Base-by-base conservation (phyloP, 169 alveolate species). In the Plasmodium malariae region DNA sequence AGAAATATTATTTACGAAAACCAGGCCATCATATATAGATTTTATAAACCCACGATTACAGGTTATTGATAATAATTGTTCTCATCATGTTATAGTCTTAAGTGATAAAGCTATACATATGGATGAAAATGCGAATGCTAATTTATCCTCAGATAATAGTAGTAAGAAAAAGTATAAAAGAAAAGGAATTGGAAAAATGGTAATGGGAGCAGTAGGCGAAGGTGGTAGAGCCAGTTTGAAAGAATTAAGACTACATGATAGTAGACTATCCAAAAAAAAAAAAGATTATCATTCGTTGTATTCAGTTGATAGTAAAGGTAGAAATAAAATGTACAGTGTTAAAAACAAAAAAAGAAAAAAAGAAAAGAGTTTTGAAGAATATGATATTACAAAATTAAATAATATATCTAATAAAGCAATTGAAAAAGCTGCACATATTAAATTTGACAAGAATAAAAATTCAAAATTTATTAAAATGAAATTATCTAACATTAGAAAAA, bases 1-100 rank as follows among this genome's bases (percentile, higher is more conserved):
- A 87, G 96, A 94, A 59, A 57, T 89, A 19, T 63, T 92, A 11
- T 91, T 94, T 65, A 76, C 74, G 4, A 91, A 71, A 30, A 54
- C 86, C 34, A 90, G 86, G 55, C 86, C 88, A 48, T 63, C 88
- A 0, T 63, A 59, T 49, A 83, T 83, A 28, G 54, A 83, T 60
- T 83, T 83, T 60, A 60, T 37, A 11, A 60, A 83, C 37, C 91
- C 91, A 3, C 17, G 68, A 51, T 68, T 83, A 83, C 91, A 83
- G 68, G 12, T 83, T 68, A 49, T 83, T 55, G 91, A 69, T 37
- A n/a, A 83, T 5, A 67, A 83, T 19, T n/a, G 67, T 36, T 83
- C 67, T 37, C 91, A 83, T n/a, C 19, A 83, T 51, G 63, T 83
- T 67, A 14, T 83, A 21, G 12, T 17, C 5, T 59, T 67, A 12